Base-by-base conservation (phyloP, 495 filamentous ascomycete genomes). In the Clavariopsis aquatica region DNA sequence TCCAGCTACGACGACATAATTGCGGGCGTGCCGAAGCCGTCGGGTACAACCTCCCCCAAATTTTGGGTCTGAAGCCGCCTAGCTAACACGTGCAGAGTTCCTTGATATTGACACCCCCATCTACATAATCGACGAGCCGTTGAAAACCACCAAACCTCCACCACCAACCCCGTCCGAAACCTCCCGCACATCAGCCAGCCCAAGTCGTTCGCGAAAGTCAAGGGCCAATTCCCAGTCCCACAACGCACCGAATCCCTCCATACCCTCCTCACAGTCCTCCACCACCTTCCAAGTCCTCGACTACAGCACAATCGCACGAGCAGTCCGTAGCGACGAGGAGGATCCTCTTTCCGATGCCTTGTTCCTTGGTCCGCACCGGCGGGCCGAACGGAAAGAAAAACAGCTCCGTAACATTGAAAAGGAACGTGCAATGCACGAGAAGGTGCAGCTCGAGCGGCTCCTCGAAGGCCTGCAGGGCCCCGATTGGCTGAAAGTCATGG, bases 401-500 rank as follows among this genome's bases (percentile, higher is more conserved):
- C 89, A 92, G 28, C 86, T 96, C 20, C 88, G 94, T 31, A 98
- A 98, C 71, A 89, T 93, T 41, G 95, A 98, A 73, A 91, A 89
- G 71, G 92, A 94, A 64, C 85, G 89, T 0, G 91, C 93, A 1
- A 89, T 93, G 76, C 92, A 97, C 80, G 92, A 98, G 71, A 90
- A 92, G 67, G 86, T 91, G 55, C 88, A 93, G 68, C 83, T 97
- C 38, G 89, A 94, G 56, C 83, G 92, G 8, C 79, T 96, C 38
- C 82, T 97, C 38, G 91, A 94, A 49, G 91, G 91, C 41, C 82
- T 99, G 3, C 87, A 89, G 71, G 86, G 93, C n/a, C 88, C 85
- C 38, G 94, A 97, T 72, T 99, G 94, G 94, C 79, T 97, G 59
- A 88, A 90, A 57, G 82, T 90, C 1, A 93, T 99, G 87, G 94